Base-by-base conservation (phyloP, 306 rosid genomes). In the Hylodesmum podocarpum region DNA sequence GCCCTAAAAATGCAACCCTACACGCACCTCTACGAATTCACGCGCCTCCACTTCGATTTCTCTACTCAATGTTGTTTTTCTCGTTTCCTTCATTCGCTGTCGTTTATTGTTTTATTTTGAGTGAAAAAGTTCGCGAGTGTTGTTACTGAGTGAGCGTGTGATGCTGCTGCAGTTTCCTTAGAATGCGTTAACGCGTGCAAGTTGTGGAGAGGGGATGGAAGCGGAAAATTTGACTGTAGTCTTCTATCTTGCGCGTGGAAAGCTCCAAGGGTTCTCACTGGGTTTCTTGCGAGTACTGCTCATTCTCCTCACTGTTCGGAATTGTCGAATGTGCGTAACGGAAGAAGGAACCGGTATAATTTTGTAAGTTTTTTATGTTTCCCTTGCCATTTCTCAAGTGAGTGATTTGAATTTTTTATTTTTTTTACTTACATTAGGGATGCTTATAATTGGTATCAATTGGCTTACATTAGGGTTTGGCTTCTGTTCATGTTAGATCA, bases 221-320 rank as follows among this genome's bases (percentile, higher is more conserved):
- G 80, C 55, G 97, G 93, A 78, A 93, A 87, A 86, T 84, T 88
- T 43, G 99, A 92, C 66, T 95, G 97, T 80, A 91, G 82, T 81
- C 71, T 80, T 73, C 88, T 90, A 34, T 92, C 96, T 11, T 92
- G 94, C 80, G 97, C 97, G 41, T 92, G 92, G 88, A 95, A 95
- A 83, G 96, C 96, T 80, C 99, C 99, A 2, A 92, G 99, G 88
- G 88, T 82, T 71, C 88, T 95, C 78, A 88, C 97, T 15, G 99
- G 99, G 8, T 95, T 91, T 76, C 96, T 95, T 67, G 97, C 99
- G 1, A 92, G 92, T 81, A 92, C 99, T 3, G 91, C 97, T 77
- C 89, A 89, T 73, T 76, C 93, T 59, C 84, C 83, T 65, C 88
- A 78, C 63, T 88, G 80, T 64, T 85, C 89, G 1, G 66, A 77